Conservation (phyloP, 2,329 filamentous ascomycete species). For the Diaporthe vexans region DNA sequence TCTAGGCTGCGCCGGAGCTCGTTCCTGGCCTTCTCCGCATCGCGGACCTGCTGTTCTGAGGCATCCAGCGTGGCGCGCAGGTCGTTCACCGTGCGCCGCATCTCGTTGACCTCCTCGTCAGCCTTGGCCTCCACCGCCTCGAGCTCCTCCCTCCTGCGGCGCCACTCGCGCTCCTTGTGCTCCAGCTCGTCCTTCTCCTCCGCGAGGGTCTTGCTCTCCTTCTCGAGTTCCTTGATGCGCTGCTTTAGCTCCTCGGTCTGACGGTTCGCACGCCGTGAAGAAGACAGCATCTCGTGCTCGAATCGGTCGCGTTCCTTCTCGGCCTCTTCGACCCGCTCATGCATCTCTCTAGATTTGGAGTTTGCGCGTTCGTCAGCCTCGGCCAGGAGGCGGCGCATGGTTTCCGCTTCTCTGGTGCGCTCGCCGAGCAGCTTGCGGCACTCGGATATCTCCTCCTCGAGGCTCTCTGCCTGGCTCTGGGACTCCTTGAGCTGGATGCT, state of each 20-base stretch:
- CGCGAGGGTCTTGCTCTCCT: constrained; percentile 77
- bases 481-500: constrained; percentile 93
- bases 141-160: constrained; percentile 79
- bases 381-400: constrained; percentile 89
- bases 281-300: constrained; percentile 88
- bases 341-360: constrained; percentile 87
- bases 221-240: constrained; percentile 85
- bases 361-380: constrained; percentile 90
- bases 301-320: constrained; percentile 94
- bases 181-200: constrained; percentile 86
- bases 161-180: constrained; percentile 80
- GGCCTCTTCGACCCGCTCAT: constrained; percentile 87
- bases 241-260: constrained; percentile 89
- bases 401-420: constrained; percentile 91
- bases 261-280: constrained; percentile 80
- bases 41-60: constrained; percentile 85
- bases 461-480: constrained; percentile 82
- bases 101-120: constrained; percentile 80
- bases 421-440: constrained; percentile 89
- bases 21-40: constrained; percentile 85
- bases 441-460: constrained; percentile 94
- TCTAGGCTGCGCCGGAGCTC: constrained; percentile 84
- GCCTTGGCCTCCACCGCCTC: constrained; percentile 79
- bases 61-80: constrained; percentile 87
- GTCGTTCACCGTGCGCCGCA: constrained; percentile 81